Evolutionary conservation across 352 stramenopile species (phyloP).

Genomic region (Ochromonadaceae sp.): DNA sequence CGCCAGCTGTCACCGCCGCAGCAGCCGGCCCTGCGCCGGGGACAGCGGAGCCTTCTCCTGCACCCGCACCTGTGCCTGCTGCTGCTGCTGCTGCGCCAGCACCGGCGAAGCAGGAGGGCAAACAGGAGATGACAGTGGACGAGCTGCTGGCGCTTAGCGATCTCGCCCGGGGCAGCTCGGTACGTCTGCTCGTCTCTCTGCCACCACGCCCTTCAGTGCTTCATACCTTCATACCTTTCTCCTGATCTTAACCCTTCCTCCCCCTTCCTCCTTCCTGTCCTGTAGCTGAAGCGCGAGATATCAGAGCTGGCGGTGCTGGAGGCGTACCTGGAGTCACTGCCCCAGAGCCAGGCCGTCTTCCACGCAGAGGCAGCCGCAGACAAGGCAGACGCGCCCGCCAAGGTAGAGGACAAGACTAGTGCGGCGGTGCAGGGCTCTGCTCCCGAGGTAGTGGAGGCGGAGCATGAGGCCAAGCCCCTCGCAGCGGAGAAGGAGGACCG

Average conservation of each 20-base stretch:
- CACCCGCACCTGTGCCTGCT: neutral
- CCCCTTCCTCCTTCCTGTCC: no score
- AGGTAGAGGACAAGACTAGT: no score
- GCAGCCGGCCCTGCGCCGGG: neutral
- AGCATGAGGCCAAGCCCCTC: conserved; percentile 15
- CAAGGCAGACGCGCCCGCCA: neutral
- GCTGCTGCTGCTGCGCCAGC: neutral
- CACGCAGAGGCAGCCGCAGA: no score
- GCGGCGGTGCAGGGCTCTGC: no score
- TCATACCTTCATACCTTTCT: no score
- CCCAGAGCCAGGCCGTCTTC: no score
- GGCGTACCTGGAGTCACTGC: neutral
- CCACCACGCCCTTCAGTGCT: no score
- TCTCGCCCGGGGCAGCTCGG: conserved; percentile 3
- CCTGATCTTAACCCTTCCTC: no score
- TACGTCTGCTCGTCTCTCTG: no score
- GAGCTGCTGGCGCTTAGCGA: conserved; percentile 2
- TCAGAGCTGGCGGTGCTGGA: conserved; percentile 10
- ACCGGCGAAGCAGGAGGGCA: neutral
- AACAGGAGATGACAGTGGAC: neutral
- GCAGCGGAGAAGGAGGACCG: conserved; percentile 35
- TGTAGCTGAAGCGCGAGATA: conserved; percentile 17
- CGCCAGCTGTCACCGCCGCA: neutral
- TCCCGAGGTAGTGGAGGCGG: conserved; percentile 4
- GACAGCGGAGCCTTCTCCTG: neutral